These are phyloP conservation scores for Ustulina deusta DNA, from an alignment of 2,329 filamentous ascomycete species.

Conservation along the genomic window DNA sequence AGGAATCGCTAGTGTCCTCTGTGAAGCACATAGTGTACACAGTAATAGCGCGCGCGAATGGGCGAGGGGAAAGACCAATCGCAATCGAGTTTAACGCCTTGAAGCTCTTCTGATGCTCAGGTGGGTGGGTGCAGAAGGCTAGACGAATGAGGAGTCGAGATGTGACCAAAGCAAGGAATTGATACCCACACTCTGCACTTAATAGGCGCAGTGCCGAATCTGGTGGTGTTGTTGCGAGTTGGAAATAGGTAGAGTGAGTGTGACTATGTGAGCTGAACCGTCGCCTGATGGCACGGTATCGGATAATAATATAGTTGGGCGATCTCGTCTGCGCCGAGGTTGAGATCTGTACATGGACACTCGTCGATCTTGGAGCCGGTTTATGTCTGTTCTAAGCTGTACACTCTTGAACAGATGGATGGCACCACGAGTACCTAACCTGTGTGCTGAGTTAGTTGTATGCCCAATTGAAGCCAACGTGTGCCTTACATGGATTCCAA, in stretches of 20 bases:
- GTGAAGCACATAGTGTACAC: too few relatives aligned
- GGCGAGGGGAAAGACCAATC: slow-evolving; percentile 28
- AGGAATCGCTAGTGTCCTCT: background rate
- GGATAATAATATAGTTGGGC: background rate
- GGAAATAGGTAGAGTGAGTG: background rate
- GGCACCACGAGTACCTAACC: background rate
- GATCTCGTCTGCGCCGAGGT: slow-evolving; percentile 7
- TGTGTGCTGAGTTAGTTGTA: background rate
- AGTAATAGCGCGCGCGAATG: slow-evolving; percentile 38
- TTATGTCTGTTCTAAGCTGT: background rate
- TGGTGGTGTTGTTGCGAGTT: background rate
- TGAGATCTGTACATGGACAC: slow-evolving; percentile 18
- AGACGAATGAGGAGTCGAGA: slow-evolving; percentile 22
- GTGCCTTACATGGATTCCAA: slow-evolving; percentile 21
- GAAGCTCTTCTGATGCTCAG: slow-evolving; percentile 5
- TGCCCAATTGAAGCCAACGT: slow-evolving; percentile 6
- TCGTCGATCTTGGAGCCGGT: slow-evolving; percentile 19
- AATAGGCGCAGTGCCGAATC: background rate
- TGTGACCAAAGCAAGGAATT: slow-evolving; percentile 13
- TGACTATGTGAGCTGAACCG: background rate
- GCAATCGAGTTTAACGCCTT: slow-evolving; percentile 15
- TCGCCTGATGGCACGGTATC: background rate
- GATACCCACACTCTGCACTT: background rate
- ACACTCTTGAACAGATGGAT: background rate
- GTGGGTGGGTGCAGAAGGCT: slow-evolving; percentile 19